Percentiles rank a stretch among this genome's conserved stretches.
Conservation (phyloP, 1,284 basidiomycete species). For the Neonothopanus nambi region DNA sequence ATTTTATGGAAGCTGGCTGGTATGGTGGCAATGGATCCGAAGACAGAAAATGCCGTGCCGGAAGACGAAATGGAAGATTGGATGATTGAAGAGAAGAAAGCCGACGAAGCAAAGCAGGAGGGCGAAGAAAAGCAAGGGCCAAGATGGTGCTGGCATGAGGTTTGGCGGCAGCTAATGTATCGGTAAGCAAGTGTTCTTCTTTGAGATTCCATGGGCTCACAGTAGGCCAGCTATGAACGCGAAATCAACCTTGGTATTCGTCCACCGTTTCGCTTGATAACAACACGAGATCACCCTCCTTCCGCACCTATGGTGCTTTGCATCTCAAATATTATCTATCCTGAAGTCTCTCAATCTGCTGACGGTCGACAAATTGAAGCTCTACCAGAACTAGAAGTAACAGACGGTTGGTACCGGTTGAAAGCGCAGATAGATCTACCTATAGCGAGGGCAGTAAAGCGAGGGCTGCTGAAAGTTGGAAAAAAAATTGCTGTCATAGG, state of each 20-base stretch:
- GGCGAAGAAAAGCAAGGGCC: constrained; percentile 38
- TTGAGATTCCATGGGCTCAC: constrained; percentile 1
- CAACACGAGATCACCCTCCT: constrained; percentile 74
- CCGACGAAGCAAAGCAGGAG: constrained; percentile 2
- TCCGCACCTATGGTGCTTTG: constrained; percentile 82
- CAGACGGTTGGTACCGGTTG: constrained; percentile 95
- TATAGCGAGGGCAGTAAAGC: constrained; percentile 68
- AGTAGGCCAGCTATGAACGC: constrained; percentile 76
- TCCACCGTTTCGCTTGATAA: constrained; percentile 77
- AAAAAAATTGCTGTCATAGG: constrained; percentile 83
- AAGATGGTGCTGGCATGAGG: constrained; percentile 81
- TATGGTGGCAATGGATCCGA: constrained; percentile 73
- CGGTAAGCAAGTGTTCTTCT: constrained; percentile 49
- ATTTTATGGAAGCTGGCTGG: constrained; percentile 96
- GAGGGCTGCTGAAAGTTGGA: constrained; percentile 71
- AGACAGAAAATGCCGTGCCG: constrained; percentile 38
- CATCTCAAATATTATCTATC: constrained; percentile 71
- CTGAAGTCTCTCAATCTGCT: constrained; percentile 37
- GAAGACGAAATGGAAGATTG: not conserved
- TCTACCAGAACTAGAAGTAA: constrained; percentile 75
- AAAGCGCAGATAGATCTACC: constrained; percentile 76
- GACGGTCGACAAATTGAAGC: constrained; percentile 39
- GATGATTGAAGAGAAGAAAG: too few relatives aligned
- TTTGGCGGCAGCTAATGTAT: constrained; percentile 83
- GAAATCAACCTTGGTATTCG: constrained; percentile 81